phyloP scores from a whole-genome alignment of 1,284 basidiomycete species.

The Cystobasidiaceae sp. region DNA sequence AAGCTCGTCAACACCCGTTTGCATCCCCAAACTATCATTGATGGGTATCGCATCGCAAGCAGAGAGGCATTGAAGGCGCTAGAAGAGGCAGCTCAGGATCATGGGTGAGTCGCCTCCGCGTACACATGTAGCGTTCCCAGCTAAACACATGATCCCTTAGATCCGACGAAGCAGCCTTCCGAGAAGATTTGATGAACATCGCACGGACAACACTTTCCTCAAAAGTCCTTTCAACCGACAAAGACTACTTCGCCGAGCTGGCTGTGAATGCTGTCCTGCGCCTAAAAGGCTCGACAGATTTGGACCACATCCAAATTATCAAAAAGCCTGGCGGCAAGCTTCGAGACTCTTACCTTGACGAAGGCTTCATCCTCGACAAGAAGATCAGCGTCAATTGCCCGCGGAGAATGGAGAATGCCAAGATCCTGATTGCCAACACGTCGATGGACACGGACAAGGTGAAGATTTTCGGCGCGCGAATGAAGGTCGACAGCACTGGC shows the following conservation, averaged over 20 bases:
- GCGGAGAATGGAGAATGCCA: slow-evolving; percentile 89
- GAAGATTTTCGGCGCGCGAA: slow-evolving; percentile 94
- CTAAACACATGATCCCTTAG: slow-evolving; percentile 47
- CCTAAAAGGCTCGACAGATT: slow-evolving; percentile 88
- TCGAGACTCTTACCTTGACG: slow-evolving; percentile 96
- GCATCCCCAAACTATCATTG: slow-evolving; percentile 99
- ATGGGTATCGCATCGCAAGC: slow-evolving; percentile 92
- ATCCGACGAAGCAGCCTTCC: slow-evolving; percentile 68
- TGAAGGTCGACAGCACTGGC: slow-evolving; percentile 91
- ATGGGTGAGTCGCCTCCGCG: slow-evolving; percentile 55
- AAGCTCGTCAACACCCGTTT: slow-evolving; percentile 88
- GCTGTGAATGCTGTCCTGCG: slow-evolving; percentile 95
- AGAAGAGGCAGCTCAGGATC: slow-evolving; percentile 72
- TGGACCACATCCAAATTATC: slow-evolving; percentile 99
- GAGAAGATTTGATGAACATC: slow-evolving; percentile 90
- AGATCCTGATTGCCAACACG: slow-evolving; percentile 96
- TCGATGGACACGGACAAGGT: slow-evolving; percentile 99
- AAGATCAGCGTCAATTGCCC: slow-evolving; percentile 90
- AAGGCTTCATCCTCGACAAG: slow-evolving; percentile 99
- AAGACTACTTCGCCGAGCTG: slow-evolving; percentile 97
- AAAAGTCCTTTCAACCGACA: slow-evolving; percentile 95
- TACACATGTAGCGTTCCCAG: not conserved
- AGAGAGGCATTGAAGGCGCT: slow-evolving; percentile 77
- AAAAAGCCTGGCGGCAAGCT: slow-evolving; percentile 99
- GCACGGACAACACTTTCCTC: slow-evolving; percentile 92